phyloP scores from a whole-genome alignment of 306 rosid species.

The Begonia fuchsioides region DNA sequence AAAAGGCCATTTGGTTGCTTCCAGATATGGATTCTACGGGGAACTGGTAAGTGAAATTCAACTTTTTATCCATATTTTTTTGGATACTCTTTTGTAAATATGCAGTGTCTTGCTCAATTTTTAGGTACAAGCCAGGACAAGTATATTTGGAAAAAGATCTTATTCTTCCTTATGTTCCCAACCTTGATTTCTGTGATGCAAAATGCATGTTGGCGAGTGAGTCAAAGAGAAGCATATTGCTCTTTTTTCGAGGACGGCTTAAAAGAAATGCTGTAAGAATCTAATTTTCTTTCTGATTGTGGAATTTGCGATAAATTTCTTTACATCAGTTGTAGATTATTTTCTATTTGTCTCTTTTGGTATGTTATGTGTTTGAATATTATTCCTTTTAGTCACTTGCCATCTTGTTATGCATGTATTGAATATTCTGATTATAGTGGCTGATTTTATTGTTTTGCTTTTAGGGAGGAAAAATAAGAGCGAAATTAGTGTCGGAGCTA shows the following conservation, averaged over 20 bases:
- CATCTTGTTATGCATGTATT: conserved; percentile 1
- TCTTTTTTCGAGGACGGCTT: conserved; percentile 91
- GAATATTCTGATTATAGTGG: conserved; percentile 2
- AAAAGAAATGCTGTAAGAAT: conserved; percentile 88
- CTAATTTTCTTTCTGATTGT: conserved; percentile 5
- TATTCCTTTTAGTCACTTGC: neutral
- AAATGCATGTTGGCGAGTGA: conserved; percentile 44
- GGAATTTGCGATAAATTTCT: neutral
- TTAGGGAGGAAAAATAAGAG: conserved; percentile 87
- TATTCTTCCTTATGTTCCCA: conserved; percentile 88
- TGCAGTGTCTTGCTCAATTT: conserved; percentile 9
- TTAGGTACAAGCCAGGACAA: conserved; percentile 95
- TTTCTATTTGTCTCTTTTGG: neutral
- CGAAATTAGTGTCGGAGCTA: conserved; percentile 51
- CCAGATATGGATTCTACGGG: conserved; percentile 99
- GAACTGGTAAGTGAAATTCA: conserved; percentile 40
- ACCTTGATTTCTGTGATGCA: conserved; percentile 72
- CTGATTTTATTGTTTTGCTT: conserved; percentile 13
- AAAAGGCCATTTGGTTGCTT: conserved; percentile 86
- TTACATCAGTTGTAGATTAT: neutral
- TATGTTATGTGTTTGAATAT: neutral
- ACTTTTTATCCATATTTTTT: too few species aligned
- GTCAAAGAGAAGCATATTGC: conserved; percentile 48
- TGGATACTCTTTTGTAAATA: too few species aligned
- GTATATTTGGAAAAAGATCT: conserved; percentile 88